phyloP scores from a whole-genome alignment of 257 asterid species.

The Lycium barbarum region DNA sequence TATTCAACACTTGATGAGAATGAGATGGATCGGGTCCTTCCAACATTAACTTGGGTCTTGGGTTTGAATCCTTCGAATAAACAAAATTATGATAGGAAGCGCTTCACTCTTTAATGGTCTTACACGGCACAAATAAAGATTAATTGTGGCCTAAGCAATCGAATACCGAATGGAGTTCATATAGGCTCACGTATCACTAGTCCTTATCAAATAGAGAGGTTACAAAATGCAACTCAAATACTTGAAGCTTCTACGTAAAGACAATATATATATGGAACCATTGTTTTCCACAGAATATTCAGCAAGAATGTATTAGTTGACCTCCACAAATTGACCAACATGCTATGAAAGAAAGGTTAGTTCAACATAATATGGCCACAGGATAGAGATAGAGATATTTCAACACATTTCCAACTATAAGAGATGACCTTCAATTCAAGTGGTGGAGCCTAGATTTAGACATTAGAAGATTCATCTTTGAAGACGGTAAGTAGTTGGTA shows the following conservation, averaged over 20 bases:
- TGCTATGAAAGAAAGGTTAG: background rate
- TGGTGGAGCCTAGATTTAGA: background rate
- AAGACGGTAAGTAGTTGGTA: slow-evolving; percentile 10
- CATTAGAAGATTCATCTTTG: background rate
- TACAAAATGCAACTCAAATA: background rate
- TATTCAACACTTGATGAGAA: too few relatives aligned
- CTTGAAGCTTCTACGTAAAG: background rate
- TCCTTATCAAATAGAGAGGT: background rate
- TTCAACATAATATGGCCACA: background rate
- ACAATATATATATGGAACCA: background rate
- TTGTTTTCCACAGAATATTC: background rate
- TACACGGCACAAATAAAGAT: too few relatives aligned
- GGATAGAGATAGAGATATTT: background rate
- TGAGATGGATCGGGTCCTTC: too few relatives aligned
- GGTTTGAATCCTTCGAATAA: background rate
- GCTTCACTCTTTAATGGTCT: background rate
- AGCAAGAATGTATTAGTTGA: slow-evolving; percentile 8
- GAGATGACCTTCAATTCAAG: slow-evolving; percentile 13
- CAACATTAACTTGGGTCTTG: background rate
- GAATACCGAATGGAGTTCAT: too few relatives aligned
- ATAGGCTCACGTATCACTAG: background rate
- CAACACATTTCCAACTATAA: background rate
- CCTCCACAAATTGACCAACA: background rate
- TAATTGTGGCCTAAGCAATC: too few relatives aligned
- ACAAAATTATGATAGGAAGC: background rate